A percentile compares a stretch with the other conserved stretches of the same genome.
phyloP scores from a whole-genome alignment of 2,329 filamentous ascomycete species.

The Trichoderma atroviride region DNA sequence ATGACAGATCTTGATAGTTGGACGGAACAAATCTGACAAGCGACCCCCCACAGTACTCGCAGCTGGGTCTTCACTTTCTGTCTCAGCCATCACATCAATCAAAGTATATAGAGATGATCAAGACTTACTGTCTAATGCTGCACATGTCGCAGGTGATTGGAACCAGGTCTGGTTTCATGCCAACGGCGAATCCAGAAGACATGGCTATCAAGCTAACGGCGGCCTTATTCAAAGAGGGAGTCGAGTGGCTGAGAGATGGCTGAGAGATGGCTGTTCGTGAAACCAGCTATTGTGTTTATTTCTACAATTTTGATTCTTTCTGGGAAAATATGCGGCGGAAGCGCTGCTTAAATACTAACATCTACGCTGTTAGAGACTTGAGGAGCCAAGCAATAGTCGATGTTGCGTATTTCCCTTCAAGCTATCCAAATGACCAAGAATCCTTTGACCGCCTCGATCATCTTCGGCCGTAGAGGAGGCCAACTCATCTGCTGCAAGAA shows the following conservation, averaged over 20 bases:
- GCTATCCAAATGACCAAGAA: neutral
- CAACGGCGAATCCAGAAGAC: slow-evolving; percentile 25
- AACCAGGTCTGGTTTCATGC: slow-evolving; percentile 26
- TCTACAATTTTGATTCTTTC: neutral
- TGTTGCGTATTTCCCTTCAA: neutral
- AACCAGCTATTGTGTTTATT: neutral
- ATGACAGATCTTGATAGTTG: slow-evolving; percentile 13
- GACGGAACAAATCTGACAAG: slow-evolving; percentile 28
- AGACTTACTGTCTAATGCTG: slow-evolving; percentile 28
- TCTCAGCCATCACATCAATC: neutral
- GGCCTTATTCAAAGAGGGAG: neutral
- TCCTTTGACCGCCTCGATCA: slow-evolving; percentile 26
- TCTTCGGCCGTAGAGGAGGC: neutral
- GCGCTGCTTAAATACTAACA: slow-evolving; percentile 5
- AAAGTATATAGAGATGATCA: neutral
- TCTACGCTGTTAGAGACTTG: neutral
- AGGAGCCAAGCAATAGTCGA: neutral
- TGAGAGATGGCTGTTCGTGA: neutral
- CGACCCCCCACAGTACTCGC: slow-evolving; percentile 28
- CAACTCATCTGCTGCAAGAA: slow-evolving; percentile 25
- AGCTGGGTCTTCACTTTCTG: slow-evolving; percentile 9
- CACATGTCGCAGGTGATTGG: slow-evolving; percentile 30
- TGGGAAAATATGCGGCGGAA: neutral
- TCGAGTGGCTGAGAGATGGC: neutral
- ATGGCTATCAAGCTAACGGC: slow-evolving; percentile 6